Evolutionary conservation across 2,329 filamentous ascomycete genomes (phyloP), one percentile per base, ranked within the genome.

Genomic region (Ophiognomonia clavigignenti-juglandacearum): DNA sequence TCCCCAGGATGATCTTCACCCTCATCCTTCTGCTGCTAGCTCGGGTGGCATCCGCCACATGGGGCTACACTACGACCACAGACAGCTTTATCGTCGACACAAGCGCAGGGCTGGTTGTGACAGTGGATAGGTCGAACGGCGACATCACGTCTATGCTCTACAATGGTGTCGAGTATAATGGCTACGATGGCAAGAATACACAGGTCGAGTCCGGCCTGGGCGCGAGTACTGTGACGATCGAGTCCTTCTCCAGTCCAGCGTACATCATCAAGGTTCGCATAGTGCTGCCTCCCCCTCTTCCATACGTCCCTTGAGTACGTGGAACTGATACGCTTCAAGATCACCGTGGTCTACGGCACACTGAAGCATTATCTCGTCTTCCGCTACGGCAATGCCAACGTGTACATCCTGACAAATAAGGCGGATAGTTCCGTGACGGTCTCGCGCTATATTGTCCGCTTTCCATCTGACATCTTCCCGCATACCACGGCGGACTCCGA

Each of bases 81-180:
- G 61, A 57, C 29, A 64, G 65, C 50, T 69, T 66, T 51, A 61
- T 66, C 14, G 64, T 68, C 32, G 67, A 61, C 51, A 60, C 58
- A 16, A 61, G 62, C 1, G 53, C 61, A 4, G 54, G 55, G 10
- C 56, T 66, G 8, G 56, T 65, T 27, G 62, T 66, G 51, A 63
- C 59, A 34, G 61, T 65, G 37, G 62, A 58, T 50, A 65, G 64
- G 52, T 56, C 54, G 11, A 64, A 58, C 42, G 64, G 64, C 16
- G 63, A 66, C 34, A 63, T 66, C 34, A 61, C 57, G 10, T 65
- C 62, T 6, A 56, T 65, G 32, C 58, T 61, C 13, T 64, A 59
- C 51, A 59, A 48, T 16, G 62, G 62, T 4, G 55, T 60, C 18
- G 61, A 63, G 41, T 62, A 62, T 39, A 60, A 63, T 40, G 60